Conservation (phyloP, 768 basidiomycete species). For the Pilatotrama ljubarskyi region DNA sequence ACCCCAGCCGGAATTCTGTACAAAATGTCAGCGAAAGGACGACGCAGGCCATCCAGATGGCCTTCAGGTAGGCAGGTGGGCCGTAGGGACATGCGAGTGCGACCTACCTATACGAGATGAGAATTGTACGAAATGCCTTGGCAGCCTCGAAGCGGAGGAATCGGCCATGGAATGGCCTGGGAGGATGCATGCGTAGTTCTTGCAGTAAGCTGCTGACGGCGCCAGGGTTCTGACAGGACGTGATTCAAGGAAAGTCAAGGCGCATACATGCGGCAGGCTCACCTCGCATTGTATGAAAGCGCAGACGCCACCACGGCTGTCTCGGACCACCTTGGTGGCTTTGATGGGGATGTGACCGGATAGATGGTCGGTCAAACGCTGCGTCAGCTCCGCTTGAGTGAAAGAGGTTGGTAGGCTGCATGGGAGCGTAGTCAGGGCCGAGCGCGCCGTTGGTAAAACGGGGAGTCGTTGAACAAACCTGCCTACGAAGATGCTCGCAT, state of each 20-base stretch:
- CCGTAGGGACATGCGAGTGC: too few relatives aligned
- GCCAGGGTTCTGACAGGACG: slow-evolving; percentile 47
- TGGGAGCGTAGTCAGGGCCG: neutral
- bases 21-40: too few relatives aligned
- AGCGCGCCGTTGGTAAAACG: too few relatives aligned
- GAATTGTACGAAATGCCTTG: slow-evolving; percentile 69
- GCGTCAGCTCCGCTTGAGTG: slow-evolving; percentile 61
- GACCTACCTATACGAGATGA: slow-evolving; percentile 70
- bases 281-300: slow-evolving; percentile 89
- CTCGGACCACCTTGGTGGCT: slow-evolving; percentile 69
- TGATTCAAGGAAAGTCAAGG: neutral
- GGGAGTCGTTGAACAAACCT: slow-evolving; percentile 46
- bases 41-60: too few relatives aligned
- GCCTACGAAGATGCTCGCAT: slow-evolving; percentile 83
- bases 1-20: too few relatives aligned
- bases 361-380: slow-evolving; percentile 64
- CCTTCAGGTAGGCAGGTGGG: too few relatives aligned
- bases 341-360: slow-evolving; percentile 65
- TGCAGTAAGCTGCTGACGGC: slow-evolving; percentile 61
- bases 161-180: slow-evolving; percentile 70
- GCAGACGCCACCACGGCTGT: slow-evolving; percentile 75
- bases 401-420: slow-evolving; percentile 68
- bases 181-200: slow-evolving; percentile 53
- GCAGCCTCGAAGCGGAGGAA: slow-evolving; percentile 77
- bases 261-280: slow-evolving; percentile 19